Evolutionary conservation across 768 basidiomycete genomes (phyloP).

Genomic region (Tricholoma sp.): DNA sequence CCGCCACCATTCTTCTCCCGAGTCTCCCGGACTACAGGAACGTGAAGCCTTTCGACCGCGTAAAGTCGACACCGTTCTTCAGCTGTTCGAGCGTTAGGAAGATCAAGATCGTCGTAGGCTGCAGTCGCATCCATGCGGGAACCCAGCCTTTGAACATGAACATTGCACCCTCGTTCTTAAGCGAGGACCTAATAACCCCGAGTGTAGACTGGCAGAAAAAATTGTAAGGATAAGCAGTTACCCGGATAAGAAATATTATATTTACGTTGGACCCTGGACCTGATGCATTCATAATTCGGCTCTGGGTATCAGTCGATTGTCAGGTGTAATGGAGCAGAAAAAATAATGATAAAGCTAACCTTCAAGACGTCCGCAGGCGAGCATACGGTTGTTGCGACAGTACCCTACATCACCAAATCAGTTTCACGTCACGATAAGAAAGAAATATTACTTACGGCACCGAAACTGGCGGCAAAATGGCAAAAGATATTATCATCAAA

Average conservation of each 20-base stretch:
- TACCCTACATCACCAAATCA: constrained; percentile 44
- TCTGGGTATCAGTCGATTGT: constrained; percentile 30
- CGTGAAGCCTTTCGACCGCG: constrained; percentile 38
- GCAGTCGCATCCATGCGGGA: constrained; percentile 80
- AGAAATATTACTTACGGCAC: constrained; percentile 52
- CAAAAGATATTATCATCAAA: constrained; percentile 79
- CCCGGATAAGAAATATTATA: constrained; percentile 10
- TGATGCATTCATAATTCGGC: constrained; percentile 86
- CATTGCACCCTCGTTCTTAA: constrained; percentile 73
- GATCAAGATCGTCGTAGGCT: constrained; percentile 85
- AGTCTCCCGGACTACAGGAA: constrained; percentile 15
- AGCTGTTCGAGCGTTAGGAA: constrained; percentile 82
- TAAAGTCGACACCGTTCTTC: constrained; percentile 65
- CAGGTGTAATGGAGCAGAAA: background rate
- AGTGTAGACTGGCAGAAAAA: constrained; percentile 54
- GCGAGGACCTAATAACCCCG: constrained; percentile 58
- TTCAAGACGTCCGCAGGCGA: constrained; percentile 87
- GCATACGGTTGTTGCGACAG: constrained; percentile 85
- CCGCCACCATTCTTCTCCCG: background rate
- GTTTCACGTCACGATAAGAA: background rate
- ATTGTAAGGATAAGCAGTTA: background rate
- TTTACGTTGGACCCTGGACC: constrained; percentile 73
- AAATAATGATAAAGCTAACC: constrained; percentile 24
- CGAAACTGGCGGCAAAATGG: constrained; percentile 85
- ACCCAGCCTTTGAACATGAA: constrained; percentile 95